Percentiles rank a stretch among this genome's conserved stretches.
These are phyloP conservation scores for Diplodia corticola DNA, from an alignment of 2,329 filamentous ascomycete genomes.

Conservation along the genomic window DNA sequence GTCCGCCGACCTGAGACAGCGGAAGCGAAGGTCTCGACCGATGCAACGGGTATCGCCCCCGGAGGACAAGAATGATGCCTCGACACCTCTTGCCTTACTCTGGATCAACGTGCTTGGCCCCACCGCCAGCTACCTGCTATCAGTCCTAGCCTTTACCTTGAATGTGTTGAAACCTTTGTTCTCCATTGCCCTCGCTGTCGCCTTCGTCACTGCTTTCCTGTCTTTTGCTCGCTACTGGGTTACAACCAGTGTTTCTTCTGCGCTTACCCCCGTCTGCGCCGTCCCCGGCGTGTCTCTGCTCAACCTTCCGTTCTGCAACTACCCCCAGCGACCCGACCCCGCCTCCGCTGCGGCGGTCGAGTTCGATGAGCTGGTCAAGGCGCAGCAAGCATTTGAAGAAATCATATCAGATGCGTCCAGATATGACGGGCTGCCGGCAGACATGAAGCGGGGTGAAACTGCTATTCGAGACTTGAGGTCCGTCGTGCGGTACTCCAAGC, in stretches of 20 bases:
- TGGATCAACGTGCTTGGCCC: slow-evolving; percentile 39
- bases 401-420: slow-evolving; percentile 68
- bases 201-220: slow-evolving; percentile 47
- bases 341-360: slow-evolving; percentile 46
- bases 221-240: background rate
- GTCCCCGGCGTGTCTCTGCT: slow-evolving; percentile 66
- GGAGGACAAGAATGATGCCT: background rate
- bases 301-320: slow-evolving; percentile 63
- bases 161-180: slow-evolving; percentile 65
- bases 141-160: slow-evolving; percentile 61
- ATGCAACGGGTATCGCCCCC: slow-evolving; percentile 8
- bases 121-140: slow-evolving; percentile 51
- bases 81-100: slow-evolving; percentile 28
- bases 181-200: slow-evolving; percentile 61
- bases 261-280: slow-evolving; percentile 68
- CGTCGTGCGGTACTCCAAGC: slow-evolving; percentile 68
- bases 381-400: slow-evolving; percentile 75
- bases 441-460: slow-evolving; percentile 76
- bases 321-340: slow-evolving; percentile 24
- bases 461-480: slow-evolving; percentile 73
- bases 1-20: background rate
- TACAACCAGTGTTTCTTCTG: slow-evolving; percentile 34
- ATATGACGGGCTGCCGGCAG: slow-evolving; percentile 67
- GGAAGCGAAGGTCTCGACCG: slow-evolving; percentile 2
- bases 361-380: slow-evolving; percentile 72